Percentiles rank a stretch among this genome's conserved stretches.
Conservation (phyloP, 345 rosid species). For the Turritis glabra region DNA sequence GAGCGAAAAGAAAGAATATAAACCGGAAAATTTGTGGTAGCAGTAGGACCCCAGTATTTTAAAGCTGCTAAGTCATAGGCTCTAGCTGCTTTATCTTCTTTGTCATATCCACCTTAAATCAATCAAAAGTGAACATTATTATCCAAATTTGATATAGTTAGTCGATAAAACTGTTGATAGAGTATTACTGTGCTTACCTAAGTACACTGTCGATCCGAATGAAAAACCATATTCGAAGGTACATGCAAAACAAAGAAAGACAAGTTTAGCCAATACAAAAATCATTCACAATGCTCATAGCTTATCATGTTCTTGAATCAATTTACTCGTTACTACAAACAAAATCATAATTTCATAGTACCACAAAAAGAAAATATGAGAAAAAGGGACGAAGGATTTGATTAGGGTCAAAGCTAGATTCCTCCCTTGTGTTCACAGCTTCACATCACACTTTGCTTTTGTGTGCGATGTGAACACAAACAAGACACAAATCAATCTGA, state of each 20-base stretch:
- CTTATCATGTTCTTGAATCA: neutral
- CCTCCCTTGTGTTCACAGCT: conserved; percentile 10
- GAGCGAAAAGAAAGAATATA: neutral
- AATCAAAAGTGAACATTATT: neutral
- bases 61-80: conserved; percentile 95
- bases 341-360: neutral
- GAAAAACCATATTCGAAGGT: neutral
- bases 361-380: neutral
- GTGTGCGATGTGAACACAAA: conserved; percentile 31
- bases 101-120: conserved; percentile 87
- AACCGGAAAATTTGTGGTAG: conserved; percentile 87
- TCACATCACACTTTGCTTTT: conserved; percentile 27
- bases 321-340: neutral
- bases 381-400: neutral
- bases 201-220: conserved; percentile 56
- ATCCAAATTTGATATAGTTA: neutral
- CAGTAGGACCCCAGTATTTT: conserved; percentile 90
- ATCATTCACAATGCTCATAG: neutral
- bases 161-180: neutral
- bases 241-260: conserved; percentile 19
- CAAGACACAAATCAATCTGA: conserved; percentile 32
- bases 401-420: conserved; percentile 28
- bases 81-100: conserved; percentile 95
- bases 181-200: conserved; percentile 55
- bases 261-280: conserved; percentile 8